Conservation (phyloP, 176 grass and related monocot species). For the Cenchrus americanus region DNA sequence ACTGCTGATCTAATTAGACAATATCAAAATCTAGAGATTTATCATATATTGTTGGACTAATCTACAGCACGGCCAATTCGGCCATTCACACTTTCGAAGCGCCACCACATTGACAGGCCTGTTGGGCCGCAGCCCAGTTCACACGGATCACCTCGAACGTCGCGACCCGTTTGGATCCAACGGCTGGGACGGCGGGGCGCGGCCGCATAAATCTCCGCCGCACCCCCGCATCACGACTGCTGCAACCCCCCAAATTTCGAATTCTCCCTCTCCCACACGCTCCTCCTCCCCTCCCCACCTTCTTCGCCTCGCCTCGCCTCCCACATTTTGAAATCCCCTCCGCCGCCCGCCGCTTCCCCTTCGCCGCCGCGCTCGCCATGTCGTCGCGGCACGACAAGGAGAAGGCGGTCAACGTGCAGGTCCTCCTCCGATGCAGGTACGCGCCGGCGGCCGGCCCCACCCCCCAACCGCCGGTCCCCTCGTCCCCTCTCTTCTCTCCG, state of each 20-base stretch:
- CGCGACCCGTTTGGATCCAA: slow-evolving; percentile 6
- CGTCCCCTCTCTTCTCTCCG: neutral
- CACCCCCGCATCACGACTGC: neutral
- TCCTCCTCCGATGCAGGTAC: slow-evolving; percentile 95
- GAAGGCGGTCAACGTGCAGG: slow-evolving; percentile 97
- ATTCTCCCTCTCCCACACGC: slow-evolving; percentile 28
- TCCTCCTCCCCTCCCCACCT: neutral
- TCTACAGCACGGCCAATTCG: no score
- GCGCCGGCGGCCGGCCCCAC: neutral
- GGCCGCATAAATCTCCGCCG: neutral
- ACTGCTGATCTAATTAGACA: no score
- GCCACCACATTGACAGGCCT: neutral
- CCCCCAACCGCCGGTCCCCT: neutral
- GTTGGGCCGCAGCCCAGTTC: slow-evolving; percentile 1
- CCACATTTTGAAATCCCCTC: slow-evolving; percentile 27
- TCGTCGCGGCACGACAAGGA: slow-evolving; percentile 94
- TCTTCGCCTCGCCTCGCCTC: no score
- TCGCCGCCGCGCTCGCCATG: slow-evolving; percentile 51
- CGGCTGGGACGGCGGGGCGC: neutral
- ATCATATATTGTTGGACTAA: no score
- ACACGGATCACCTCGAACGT: neutral
- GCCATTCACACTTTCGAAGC: no score
- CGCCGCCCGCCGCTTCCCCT: neutral
- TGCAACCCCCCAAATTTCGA: slow-evolving; percentile 31
- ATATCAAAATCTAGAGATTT: no score